Base-by-base conservation (phyloP, 352 stramenopile species). In the Pseudoperonospora humuli region DNA sequence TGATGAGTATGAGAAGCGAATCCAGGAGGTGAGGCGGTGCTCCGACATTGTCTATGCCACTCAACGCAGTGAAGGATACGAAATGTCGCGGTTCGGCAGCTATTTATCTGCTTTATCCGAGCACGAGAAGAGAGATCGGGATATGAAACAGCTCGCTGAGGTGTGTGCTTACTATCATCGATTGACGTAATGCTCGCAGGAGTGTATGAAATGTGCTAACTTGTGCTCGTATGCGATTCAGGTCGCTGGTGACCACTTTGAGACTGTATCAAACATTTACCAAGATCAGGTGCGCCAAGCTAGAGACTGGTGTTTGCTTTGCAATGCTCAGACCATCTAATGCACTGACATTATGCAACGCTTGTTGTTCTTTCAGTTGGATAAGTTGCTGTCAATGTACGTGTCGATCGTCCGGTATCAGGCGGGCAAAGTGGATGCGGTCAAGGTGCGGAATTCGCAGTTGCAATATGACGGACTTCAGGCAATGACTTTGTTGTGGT, bases 401-500 rank as follows among this genome's bases (percentile, higher is more conserved):
- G 81, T 93, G 5, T 92, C 81, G 7, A 81, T 89, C 20, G 70
- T 93, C 21, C 70, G 81, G 32, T 93, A 93, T 32, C 78, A 91
- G 46, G 70, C 74, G 8, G 81, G 78, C 5, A 93, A 93, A 49
- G 77, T 93, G 17, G 79, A 82, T 38, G 78, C 81, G 41, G 81
- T 93, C 14, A 93, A 93, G 75, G 80, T 92, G 17, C 21, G 59
- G 38, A 15, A 4, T 54, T 1, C 0, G 24, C 1, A 18, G 3
- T 19, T 33, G 29, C 24, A 24, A 19, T 24, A 0, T 26, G 5
- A 7, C 27, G 19, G 19, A 21, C 7, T 45, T 15, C 18, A 10
- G 1, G 49, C 21, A 35, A 28, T 55, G 18, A 45, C 24, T 14
- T n/a, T 14, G 11, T 40, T 46, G 23, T 45, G 26, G 5, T 15